Percentiles rank a stretch among this genome's conserved stretches.
These are phyloP conservation scores for Calonectria pseudoturangicola DNA, from an alignment of 2,329 filamentous ascomycete genomes.

Conservation along the genomic window DNA sequence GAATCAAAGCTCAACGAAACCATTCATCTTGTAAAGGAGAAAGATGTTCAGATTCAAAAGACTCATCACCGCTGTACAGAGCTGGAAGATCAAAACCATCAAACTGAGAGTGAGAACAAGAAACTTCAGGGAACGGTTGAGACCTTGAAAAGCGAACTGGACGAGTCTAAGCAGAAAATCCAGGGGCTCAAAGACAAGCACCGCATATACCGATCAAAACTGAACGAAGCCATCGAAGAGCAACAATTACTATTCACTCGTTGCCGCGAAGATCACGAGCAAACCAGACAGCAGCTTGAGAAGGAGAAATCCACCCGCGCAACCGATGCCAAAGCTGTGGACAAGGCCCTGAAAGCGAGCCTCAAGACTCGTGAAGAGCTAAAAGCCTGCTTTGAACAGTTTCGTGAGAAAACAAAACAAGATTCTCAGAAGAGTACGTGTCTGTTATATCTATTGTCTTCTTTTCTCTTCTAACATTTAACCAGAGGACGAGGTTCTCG, in stretches of 20 bases:
- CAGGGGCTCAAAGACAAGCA: constrained; percentile 58
- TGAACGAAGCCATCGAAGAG: constrained; percentile 68
- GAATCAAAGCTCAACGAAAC: constrained; percentile 48
- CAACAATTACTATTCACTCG: constrained; percentile 66
- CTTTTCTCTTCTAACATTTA: constrained; percentile 21
- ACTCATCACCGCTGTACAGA: constrained; percentile 51
- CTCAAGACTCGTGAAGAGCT: constrained; percentile 59
- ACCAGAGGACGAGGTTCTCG: constrained; percentile 54
- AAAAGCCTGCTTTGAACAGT: constrained; percentile 55
- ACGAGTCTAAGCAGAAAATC: constrained; percentile 48
- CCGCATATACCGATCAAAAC: constrained; percentile 58
- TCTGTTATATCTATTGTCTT: background rate
- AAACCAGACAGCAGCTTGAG: constrained; percentile 59
- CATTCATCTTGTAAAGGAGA: constrained; percentile 42
- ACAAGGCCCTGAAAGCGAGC: constrained; percentile 54
- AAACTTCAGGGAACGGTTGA: constrained; percentile 55
- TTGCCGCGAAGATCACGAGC: constrained; percentile 58
- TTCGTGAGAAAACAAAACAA: constrained; percentile 49
- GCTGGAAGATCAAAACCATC: constrained; percentile 52
- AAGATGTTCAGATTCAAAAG: constrained; percentile 52
- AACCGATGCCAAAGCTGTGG: constrained; percentile 49
- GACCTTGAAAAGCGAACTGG: constrained; percentile 53
- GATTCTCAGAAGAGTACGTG: constrained; percentile 52
- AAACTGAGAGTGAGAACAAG: constrained; percentile 51
- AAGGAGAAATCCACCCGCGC: constrained; percentile 55